Evolutionary conservation across 2,329 filamentous ascomycete genomes (phyloP), one percentile per base, ranked within the genome.

Genomic region (Apiospora arundinis): DNA sequence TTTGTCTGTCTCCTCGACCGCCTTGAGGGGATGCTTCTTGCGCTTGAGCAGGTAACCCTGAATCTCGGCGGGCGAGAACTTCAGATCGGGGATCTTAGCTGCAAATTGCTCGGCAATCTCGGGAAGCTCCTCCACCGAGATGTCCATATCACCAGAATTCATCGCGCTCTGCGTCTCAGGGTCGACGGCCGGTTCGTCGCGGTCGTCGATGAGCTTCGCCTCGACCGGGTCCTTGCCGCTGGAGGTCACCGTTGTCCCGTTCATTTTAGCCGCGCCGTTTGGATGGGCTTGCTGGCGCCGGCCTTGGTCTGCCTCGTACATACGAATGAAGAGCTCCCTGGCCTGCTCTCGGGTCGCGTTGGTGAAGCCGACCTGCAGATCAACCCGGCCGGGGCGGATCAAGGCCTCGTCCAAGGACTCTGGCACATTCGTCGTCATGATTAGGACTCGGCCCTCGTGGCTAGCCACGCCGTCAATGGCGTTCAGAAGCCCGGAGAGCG

Each of bases 341-440:
- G 88, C 87, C 76, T 91, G 89, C 11, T 80, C 74, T 44, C 82
- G 81, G 2, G 86, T 88, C 1, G 90, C 89, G 73, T 88, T 87
- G 28, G 82, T 85, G 80, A 95, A 93, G 14, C 84, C 84, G 0
- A 95, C 88, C 75, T 92, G 89, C 52, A 92, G 83, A 74, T 95
- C 93, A 4, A 95, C 90, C 1, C 92, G 86, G 0, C 93, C 92
- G 0, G 93, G 92, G 0, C 93, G 86, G 68, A 95, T 91, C 7
- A 96, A 86, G 0, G 92, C 93, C 65, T 91, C 87, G 77, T 95
- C 93, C 0, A 95, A 87, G 18, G 88, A 86, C 75, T 95, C 91
- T 2, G 92, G 91, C 72, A 90, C 88, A 81, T 95, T 96, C 44
- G 92, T 94, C 0, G 93, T 95, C 92, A 95, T 94, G 82, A 95